Evolutionary conservation across 2,329 filamentous ascomycete species (phyloP), one percentile per base, ranked within the genome.

Genomic region (Colletotrichum sp.): DNA sequence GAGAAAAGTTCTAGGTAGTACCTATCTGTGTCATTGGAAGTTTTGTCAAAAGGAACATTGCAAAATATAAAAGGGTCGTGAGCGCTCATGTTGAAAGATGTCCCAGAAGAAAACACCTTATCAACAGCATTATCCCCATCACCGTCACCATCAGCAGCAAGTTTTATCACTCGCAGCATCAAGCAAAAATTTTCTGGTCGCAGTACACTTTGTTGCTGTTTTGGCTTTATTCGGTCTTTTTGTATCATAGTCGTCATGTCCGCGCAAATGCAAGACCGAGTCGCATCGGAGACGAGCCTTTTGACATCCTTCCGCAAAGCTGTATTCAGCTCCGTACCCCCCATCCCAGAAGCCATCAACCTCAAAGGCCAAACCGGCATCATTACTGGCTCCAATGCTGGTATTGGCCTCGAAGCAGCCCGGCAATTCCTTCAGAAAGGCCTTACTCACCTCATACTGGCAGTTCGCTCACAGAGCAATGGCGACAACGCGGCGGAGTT

Each of bases 401-500:
- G 59, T 62, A 62, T 62, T n/a, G 59, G 59, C 28, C 59, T 62
- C 6, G 59, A 62, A 32, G 59, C 59, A 34, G 2, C 59, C 12
- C 59, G 59, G 4, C 59, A 62, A 4, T 30, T 62, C 10, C 44
- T 68, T 15, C 48, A 62, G 8, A 28, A 34, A 30, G 34, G 30
- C n/a, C 81, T 89, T 13, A 84, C 84, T 4, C 84, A 83, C 30
- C 80, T 91, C 15, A 85, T 91, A 68, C 79, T 90, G 5, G 88
- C 85, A 8, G 88, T 89, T 2, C 88, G 89, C 5, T 86, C 83
- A 5, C 59, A 76, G 0, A 72, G 79, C 5, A 88, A 85, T 64
- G 89, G 89, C 18, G 82, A 89, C 32, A 80, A 77, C 0, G 88
- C 88, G 5, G 84, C 84, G 1, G 55, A 77, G 0, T 78, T 78